Evolutionary conservation across 2,329 filamentous ascomycete genomes (phyloP).

Genomic region (Fusarium verticillioides): DNA sequence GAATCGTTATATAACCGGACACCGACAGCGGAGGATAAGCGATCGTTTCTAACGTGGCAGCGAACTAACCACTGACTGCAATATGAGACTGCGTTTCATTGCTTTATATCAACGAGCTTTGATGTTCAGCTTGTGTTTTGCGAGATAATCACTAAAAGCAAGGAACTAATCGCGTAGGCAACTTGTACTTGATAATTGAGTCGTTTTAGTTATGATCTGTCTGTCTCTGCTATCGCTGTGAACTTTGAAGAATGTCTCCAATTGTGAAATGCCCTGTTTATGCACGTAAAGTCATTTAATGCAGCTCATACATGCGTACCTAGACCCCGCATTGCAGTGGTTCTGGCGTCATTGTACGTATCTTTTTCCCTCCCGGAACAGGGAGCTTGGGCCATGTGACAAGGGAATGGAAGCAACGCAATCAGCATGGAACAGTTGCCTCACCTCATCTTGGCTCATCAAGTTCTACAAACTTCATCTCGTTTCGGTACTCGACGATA

Average conservation of each 20-base stretch:
- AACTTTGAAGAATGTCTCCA: not conserved
- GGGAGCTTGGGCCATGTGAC: constrained; percentile 45
- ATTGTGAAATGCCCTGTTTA: constrained; percentile 24
- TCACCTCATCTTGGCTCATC: constrained; percentile 17
- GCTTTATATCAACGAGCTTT: constrained; percentile 11
- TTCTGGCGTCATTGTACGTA: constrained; percentile 38
- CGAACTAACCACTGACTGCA: constrained; percentile 32
- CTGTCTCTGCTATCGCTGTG: not conserved
- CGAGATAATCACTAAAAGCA: constrained; percentile 27
- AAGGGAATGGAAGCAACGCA: constrained; percentile 22
- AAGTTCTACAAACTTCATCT: constrained; percentile 29
- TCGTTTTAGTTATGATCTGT: constrained; percentile 14
- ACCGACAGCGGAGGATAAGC: constrained; percentile 1
- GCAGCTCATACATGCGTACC: constrained; percentile 35
- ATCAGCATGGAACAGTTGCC: constrained; percentile 10
- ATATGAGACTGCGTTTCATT: constrained; percentile 11
- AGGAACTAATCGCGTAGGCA: constrained; percentile 45
- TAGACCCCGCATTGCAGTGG: constrained; percentile 30
- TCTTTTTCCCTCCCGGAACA: constrained; percentile 7
- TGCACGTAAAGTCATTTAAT: constrained; percentile 24
- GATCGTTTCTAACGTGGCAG: constrained; percentile 31
- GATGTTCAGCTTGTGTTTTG: constrained; percentile 12
- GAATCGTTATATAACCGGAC: constrained; percentile 3
- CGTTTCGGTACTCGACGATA: not conserved
- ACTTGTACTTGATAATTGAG: constrained; percentile 34